These are phyloP conservation scores for Allomyces javanicus DNA, from an alignment of 192 early-diverging fungal species.

Conservation along the genomic window DNA sequence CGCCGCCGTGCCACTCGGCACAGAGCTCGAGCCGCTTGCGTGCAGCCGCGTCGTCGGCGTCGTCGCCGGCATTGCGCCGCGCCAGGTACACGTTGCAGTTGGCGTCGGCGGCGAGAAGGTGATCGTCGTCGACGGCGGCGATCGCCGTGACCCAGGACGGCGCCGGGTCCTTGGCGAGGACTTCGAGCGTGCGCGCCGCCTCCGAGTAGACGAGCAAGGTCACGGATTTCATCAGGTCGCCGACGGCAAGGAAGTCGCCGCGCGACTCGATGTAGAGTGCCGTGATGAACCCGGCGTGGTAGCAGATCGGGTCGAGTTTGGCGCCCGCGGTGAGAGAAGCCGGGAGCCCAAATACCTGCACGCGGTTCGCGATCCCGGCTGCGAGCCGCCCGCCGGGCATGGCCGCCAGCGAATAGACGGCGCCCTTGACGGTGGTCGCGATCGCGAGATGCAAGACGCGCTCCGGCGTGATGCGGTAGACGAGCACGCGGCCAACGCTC, in stretches of 20 bases:
- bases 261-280: slow-evolving; percentile 30
- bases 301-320: slow-evolving; percentile 13
- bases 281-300: slow-evolving; percentile 18
- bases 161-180: slow-evolving; percentile 38
- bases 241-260: slow-evolving; percentile 54
- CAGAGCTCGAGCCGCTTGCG: slow-evolving; percentile 26
- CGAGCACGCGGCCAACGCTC: slow-evolving; percentile 47
- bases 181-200: slow-evolving; percentile 18
- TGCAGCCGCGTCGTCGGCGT: slow-evolving; percentile 22
- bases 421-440: slow-evolving; percentile 30
- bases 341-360: neutral
- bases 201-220: slow-evolving; percentile 32
- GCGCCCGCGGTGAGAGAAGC: neutral
- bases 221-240: slow-evolving; percentile 66
- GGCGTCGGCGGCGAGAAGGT: slow-evolving; percentile 39
- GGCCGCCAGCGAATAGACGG: slow-evolving; percentile 35
- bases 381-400: slow-evolving; percentile 46
- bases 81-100: slow-evolving; percentile 37
- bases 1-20: slow-evolving; percentile 61
- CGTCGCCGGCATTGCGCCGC: slow-evolving; percentile 23
- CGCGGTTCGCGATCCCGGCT: slow-evolving; percentile 33
- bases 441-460: slow-evolving; percentile 29
- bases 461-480: slow-evolving; percentile 28
- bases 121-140: slow-evolving; percentile 32
- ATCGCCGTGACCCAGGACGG: slow-evolving; percentile 44